Base-by-base conservation (phyloP, 306 rosid genomes). In the Inga oerstediana region DNA sequence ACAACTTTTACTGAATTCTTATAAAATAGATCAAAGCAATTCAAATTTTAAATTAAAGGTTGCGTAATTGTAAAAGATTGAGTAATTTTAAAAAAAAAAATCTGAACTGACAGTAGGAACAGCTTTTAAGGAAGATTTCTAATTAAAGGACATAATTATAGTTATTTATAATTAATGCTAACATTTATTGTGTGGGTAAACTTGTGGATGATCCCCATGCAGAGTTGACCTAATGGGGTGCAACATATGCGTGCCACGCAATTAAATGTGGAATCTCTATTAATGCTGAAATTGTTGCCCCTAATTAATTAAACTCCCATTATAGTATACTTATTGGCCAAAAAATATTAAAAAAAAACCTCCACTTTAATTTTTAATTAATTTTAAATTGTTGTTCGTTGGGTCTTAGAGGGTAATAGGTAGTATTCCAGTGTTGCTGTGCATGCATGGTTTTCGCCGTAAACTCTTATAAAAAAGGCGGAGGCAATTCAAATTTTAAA, bases 391-490 rank as follows among this genome's bases (percentile, higher is more conserved):
- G 27, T 24, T 56, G 62, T 51, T 15, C 7, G 58, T 7, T 20
- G 62, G 20, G 62, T 56, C 62, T 19, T 56, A 7, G 62, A 54
- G 61, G 61, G 59, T 17, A 52, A 22, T 1, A 2, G 39, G 27
- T 24, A 24, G 27, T 24, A 24, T 24, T 35, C 7, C 5, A 17
- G 20, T 56, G 20, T 24, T 24, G 27, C 0, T 0, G 68, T 24
- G 68, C 7, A 11, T 79, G 83, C 83, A 62, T 84, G 52, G 72
- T 79, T 72, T 39, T 84, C 71, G 64, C 46, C 79, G 51, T 62
- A 35, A 78, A 44, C 45, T n/a, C n/a, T n/a, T n/a, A n/a, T n/a
- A n/a, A n/a, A n/a, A n/a, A n/a, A n/a, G n/a, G n/a, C n/a, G n/a
- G n/a, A n/a, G n/a, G n/a, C n/a, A n/a, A n/a, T n/a, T n/a, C n/a